Evolutionary conservation across 75 land plant species (phyloP), one percentile per base, ranked within the genome.

Genomic region (Sequoia sempervirens): DNA sequence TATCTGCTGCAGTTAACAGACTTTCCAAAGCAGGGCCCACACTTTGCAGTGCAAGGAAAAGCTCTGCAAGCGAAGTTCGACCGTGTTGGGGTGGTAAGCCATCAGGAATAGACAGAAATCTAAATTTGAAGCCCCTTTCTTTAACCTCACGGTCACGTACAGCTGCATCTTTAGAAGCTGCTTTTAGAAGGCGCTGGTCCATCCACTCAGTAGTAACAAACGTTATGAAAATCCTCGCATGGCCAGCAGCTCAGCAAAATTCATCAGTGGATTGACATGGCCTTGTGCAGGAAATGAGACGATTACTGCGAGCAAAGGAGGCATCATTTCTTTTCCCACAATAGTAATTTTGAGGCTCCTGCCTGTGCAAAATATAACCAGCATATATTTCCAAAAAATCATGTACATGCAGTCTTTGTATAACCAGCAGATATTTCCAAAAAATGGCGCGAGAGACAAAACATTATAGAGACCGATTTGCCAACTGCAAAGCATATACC

Each of bases 251-350:
- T 66, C 66, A 2, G 83, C 32, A 10, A 85, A 53, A 68, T 76
- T 82, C 53, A 85, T 81, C 11, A 85, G 32, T 0, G 86, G 83
- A 80, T 85, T 85, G 41, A 85, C 26, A 79, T 81, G 86, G 73
- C 86, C 86, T 45, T 85, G 86, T 70, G 54, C 82, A 26, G 86
- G 82, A 28, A 85, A 85, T 26, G 86, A 83, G 37, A 85, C 45
- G 12, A 85, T n/a, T 68, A 79, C 83, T n/a, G 80, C 83, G 36
- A 61, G 83, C 80, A 23, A 12, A 26, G 1, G 53, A 11, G 80
- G 80, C 80, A 83, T 83, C 10, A 9, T 47, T 47, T 58, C 64
- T 58, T 20, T 23, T 58, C 4, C 23, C 13, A 13, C n/a, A n/a
- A n/a, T n/a, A n/a, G n/a, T 1, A 1, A 40, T 43, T 43, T 43